Evolutionary conservation across 1,284 basidiomycete species (phyloP), one percentile per base, ranked within the genome.

Genomic region (Pisolithus thermaeus): DNA sequence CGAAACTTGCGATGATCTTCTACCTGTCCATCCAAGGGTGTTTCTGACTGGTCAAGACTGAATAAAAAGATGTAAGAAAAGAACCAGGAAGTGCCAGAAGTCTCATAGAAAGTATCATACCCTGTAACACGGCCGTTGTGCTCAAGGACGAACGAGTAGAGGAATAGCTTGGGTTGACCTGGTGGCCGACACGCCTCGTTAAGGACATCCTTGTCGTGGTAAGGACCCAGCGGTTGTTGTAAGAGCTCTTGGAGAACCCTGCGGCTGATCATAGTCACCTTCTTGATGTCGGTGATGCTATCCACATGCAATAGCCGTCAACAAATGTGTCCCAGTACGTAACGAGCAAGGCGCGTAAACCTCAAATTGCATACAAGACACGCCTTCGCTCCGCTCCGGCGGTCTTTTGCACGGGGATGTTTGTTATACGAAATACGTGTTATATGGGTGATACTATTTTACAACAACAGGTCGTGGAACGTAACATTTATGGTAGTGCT

Each of bases 41-140:
- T 46, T 47, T 66, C 66, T 11, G 68, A 68, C 18, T 61, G 55
- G 42, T 70, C 66, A 1, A 66, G 63, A 40, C 64, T 66, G 43
- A 18, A 52, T 11, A 9, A 37, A n/a, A 32, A 51, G 4, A 36
- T 14, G 4, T 3, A 35, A 66, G 18, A 55, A 42, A 40, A 37
- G 20, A 2, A 11, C 28, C 18, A 27, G 4, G 11, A 25, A 27
- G 7, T 9, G 20, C 14, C 9, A 30, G 39, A 41, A 25, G 30
- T 22, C 38, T 14, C 38, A 4, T 38, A 8, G 36, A 18, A n/a
- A 36, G 18, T 20, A 28, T 58, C 23, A 27, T 59, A 66, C 64
- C 64, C 64, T 2, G 36, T 58, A 43, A 70, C 50, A 28, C 16
- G 51, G 7, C 62, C 64, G 2, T 59, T 30, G 46, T 49, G 55